Evolutionary conservation across 176 grass and related monocot species (phyloP).

Genomic region (Oryza meyeriana): DNA sequence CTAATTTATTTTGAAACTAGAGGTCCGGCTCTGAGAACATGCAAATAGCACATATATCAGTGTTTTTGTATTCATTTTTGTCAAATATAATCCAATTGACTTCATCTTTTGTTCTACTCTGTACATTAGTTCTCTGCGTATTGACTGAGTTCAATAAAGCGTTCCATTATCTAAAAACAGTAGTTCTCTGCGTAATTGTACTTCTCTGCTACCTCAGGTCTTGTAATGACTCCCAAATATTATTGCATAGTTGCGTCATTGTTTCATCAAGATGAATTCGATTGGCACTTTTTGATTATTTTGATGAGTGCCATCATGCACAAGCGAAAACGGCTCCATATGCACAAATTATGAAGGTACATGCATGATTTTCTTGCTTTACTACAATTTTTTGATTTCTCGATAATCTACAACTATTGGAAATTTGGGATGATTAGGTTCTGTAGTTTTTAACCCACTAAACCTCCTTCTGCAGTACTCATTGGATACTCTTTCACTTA

Average conservation of each 20-base stretch:
- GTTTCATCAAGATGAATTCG: conserved; percentile 76
- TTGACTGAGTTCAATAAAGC: too few species aligned
- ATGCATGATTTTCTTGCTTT: not conserved
- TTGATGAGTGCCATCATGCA: conserved; percentile 96
- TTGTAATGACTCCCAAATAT: conserved; percentile 97
- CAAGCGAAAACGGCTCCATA: conserved; percentile 74
- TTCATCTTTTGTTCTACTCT: conserved; percentile 6
- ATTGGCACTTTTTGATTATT: conserved; percentile 85
- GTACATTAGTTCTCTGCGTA: conserved; percentile 33
- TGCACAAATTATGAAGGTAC: conserved; percentile 95
- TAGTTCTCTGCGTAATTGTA: not conserved
- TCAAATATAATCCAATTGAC: conserved; percentile 3
- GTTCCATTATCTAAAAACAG: too few species aligned
- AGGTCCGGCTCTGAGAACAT: conserved; percentile 9
- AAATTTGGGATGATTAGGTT: not conserved
- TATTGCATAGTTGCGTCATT: conserved; percentile 79
- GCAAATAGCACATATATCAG: conserved; percentile 6
- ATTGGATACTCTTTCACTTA: conserved; percentile 4
- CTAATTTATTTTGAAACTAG: conserved; percentile 13
- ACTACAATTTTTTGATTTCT: conserved; percentile 4
- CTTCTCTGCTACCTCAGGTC: conserved; percentile 53
- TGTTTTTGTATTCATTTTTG: not conserved
- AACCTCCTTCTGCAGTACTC: not conserved
- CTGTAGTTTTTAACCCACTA: not conserved
- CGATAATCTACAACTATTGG: conserved; percentile 14